Conservation (phyloP, 495 filamentous ascomycete genomes). For the Massariosphaeria phaeospora region DNA sequence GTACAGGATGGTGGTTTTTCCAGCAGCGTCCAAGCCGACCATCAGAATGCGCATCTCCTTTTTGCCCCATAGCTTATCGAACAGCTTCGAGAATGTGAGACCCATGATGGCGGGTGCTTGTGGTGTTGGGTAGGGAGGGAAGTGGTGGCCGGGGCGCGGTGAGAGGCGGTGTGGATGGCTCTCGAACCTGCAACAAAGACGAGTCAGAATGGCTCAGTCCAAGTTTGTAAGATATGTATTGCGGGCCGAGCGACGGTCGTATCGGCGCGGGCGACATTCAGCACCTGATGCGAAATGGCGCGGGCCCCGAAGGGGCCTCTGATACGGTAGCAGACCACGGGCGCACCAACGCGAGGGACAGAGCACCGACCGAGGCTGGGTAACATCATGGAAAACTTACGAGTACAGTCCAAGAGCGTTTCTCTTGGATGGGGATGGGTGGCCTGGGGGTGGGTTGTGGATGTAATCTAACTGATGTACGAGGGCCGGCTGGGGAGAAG, state of each 20-base stretch:
- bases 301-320: slow-evolving; percentile 9
- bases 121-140: slow-evolving; percentile 10
- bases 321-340: slow-evolving; percentile 4
- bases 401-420: slow-evolving; percentile 20
- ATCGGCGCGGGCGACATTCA: slow-evolving; percentile 9
- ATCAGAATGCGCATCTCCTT: slow-evolving; percentile 99
- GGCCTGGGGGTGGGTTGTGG: slow-evolving; percentile 16
- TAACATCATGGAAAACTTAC: slow-evolving; percentile 18
- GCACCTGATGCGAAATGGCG: slow-evolving; percentile 19
- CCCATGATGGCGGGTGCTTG: slow-evolving; percentile 67
- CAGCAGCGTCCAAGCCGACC: slow-evolving; percentile 98
- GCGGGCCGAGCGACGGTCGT: background rate
- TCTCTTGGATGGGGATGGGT: slow-evolving; percentile 21
- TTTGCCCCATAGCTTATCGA: slow-evolving; percentile 94
- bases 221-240: background rate
- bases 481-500: slow-evolving; percentile 29
- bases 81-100: slow-evolving; percentile 88
- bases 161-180: slow-evolving; percentile 31
- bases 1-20: slow-evolving; percentile 99
- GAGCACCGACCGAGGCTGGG: background rate
- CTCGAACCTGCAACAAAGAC: slow-evolving; percentile 22
- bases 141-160: slow-evolving; percentile 12
- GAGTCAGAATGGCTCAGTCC: slow-evolving; percentile 14
- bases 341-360: slow-evolving; percentile 2
- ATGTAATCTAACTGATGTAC: slow-evolving; percentile 34